Evolutionary conservation across 768 basidiomycete genomes (phyloP).

Genomic region (Podaxis pistillaris): DNA sequence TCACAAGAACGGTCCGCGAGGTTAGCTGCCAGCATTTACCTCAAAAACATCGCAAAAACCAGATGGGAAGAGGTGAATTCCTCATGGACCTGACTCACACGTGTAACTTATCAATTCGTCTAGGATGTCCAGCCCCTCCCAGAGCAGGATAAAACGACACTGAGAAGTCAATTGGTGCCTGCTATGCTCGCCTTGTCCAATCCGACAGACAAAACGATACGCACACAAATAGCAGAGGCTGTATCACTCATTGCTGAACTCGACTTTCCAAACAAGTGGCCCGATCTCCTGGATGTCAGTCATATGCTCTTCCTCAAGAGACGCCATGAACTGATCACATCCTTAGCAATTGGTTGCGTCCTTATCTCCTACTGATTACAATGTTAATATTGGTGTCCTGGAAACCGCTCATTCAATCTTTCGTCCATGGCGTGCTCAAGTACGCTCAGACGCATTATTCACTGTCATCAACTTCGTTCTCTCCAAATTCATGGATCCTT

Average conservation of each 20-base stretch:
- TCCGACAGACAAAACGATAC: slow-evolving; percentile 67
- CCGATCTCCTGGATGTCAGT: slow-evolving; percentile 86
- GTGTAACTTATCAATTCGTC: slow-evolving; percentile 14
- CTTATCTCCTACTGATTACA: slow-evolving; percentile 78
- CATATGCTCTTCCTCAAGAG: not conserved
- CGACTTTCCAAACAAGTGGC: slow-evolving; percentile 91
- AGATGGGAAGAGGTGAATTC: slow-evolving; percentile 83
- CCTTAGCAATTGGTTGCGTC: slow-evolving; percentile 84
- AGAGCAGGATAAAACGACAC: slow-evolving; percentile 65
- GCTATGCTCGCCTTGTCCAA: slow-evolving; percentile 87
- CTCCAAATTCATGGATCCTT: slow-evolving; percentile 77
- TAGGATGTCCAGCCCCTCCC: slow-evolving; percentile 74
- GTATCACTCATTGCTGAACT: slow-evolving; percentile 88
- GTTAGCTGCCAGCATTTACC: slow-evolving; percentile 84
- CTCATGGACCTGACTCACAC: not conserved
- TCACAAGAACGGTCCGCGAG: slow-evolving; percentile 66
- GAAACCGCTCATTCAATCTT: slow-evolving; percentile 97
- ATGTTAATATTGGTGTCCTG: slow-evolving; percentile 85
- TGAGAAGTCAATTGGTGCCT: slow-evolving; percentile 80
- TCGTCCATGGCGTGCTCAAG: slow-evolving; percentile 87
- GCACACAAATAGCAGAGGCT: slow-evolving; percentile 89
- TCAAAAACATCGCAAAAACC: slow-evolving; percentile 87
- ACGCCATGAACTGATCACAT: not conserved
- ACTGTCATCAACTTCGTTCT: slow-evolving; percentile 91
- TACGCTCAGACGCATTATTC: slow-evolving; percentile 84